These are phyloP conservation scores for Dendrobium chrysotoxum DNA, from an alignment of 106 monocot genomes.

Conservation along the genomic window DNA sequence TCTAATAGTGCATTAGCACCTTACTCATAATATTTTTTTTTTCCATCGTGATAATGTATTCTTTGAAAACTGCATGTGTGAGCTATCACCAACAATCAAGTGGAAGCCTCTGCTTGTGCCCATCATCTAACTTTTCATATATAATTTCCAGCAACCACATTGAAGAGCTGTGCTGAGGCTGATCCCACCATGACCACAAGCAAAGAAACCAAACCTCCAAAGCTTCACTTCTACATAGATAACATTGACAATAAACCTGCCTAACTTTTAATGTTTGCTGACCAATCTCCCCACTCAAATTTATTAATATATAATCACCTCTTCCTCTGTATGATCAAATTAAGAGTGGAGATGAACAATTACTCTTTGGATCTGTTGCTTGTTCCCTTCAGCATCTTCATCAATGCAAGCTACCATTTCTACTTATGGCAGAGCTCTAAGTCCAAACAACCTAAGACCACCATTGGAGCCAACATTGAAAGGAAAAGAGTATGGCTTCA, in stretches of 20 bases:
- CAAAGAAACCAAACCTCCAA: not conserved
- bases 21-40: too few species aligned
- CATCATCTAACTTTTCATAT: too few species aligned
- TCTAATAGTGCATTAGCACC: too few species aligned
- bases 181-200: too few species aligned
- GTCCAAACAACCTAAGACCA: not conserved
- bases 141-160: too few species aligned
- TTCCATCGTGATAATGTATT: too few species aligned
- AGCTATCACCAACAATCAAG: too few species aligned
- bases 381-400: conserved; percentile 1
- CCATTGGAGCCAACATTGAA: not conserved
- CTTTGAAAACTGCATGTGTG: too few species aligned
- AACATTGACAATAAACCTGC: not conserved
- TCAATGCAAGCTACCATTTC: conserved; percentile 2
- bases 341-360: not conserved
- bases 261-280: not conserved
- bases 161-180: too few species aligned
- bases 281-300: not conserved
- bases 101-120: too few species aligned
- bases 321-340: not conserved
- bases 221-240: not conserved
- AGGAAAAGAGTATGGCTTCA: not conserved
- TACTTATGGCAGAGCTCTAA: not conserved
- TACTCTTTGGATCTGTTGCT: not conserved
- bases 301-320: not conserved